Conservation (phyloP, 176 grass and related monocot genomes). For the Pontederia crassipes region DNA sequence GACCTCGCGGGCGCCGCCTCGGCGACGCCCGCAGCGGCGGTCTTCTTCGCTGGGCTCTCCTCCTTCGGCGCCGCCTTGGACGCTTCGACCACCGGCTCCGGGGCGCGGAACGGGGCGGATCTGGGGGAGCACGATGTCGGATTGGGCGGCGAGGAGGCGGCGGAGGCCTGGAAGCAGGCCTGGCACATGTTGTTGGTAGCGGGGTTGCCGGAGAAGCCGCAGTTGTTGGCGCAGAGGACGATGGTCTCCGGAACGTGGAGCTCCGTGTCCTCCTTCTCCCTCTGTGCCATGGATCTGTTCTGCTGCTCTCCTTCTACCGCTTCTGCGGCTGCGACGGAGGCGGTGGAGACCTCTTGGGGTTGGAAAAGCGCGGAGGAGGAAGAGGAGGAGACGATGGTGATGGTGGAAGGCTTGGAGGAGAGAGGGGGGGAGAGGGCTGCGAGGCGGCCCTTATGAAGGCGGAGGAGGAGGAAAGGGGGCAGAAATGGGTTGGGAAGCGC, state of each 20-base stretch:
- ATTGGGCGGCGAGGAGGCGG: constrained; percentile 5
- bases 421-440: constrained; percentile 25
- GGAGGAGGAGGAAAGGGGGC: not conserved
- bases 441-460: constrained; percentile 20
- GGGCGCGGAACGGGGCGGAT: not conserved
- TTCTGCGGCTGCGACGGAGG: too few species aligned
- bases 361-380: constrained; percentile 3
- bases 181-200: constrained; percentile 75
- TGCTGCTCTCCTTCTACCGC: not conserved
- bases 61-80: not conserved
- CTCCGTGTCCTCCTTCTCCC: constrained; percentile 79
- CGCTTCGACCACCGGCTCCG: not conserved
- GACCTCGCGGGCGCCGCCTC: constrained; percentile 12
- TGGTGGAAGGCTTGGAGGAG: too few species aligned
- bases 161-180: constrained; percentile 47
- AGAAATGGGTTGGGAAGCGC: not conserved
- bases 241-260: constrained; percentile 53
- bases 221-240: constrained; percentile 92
- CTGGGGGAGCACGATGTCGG: constrained; percentile 8
- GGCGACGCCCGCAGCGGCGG: not conserved
- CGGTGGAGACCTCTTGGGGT: not conserved
- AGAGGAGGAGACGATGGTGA: constrained; percentile 6
- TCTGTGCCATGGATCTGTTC: constrained; percentile 51
- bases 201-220: constrained; percentile 70
- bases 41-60: not conserved